Evolutionary conservation across 495 filamentous ascomycete genomes (phyloP), one percentile per base, ranked within the genome.

Genomic region (Lasiosphaeris hirsuta): DNA sequence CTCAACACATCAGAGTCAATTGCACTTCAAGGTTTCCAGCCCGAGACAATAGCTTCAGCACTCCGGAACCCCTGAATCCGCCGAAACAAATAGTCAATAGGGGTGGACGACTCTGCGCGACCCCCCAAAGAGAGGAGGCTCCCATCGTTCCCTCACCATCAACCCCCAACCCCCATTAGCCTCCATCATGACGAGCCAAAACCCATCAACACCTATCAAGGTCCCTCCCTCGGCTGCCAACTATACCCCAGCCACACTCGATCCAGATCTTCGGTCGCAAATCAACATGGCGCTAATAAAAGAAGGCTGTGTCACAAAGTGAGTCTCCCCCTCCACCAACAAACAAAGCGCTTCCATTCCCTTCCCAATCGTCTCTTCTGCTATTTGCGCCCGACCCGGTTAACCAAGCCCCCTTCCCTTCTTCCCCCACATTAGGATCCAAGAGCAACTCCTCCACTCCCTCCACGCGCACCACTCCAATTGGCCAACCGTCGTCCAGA

Each of bases 361-460:
- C 2, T 19, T 35, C n/a, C 46, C n/a, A n/a, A n/a, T n/a, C n/a
- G n/a, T n/a, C n/a, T n/a, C n/a, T n/a, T n/a, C n/a, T n/a, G n/a
- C n/a, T n/a, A n/a, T n/a, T n/a, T n/a, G 18, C 38, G 3, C 42
- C 58, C 18, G 6, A 50, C 60, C 57, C 50, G 9, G 14, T 35
- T 51, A 40, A 51, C 49, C 49, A 51, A 10, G 4, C 14, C 11
- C 9, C 13, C 19, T n/a, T 10, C 23, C 4, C 10, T 36, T 42
- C 11, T 37, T 1, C 18, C 39, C 41, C n/a, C 10, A 44, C 9
- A 42, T 11, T 59, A 83, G 80, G 62, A 84, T 84, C 58, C 80
- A 84, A 69, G 78, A 82, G n/a, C 65, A 71, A 48, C 74, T 84
- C 63, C 72, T 81, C 6, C 78, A 82, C 68, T 65, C 75, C 14